Base-by-base conservation (phyloP, 2,329 filamentous ascomycete species). In the Thelonectria rubi region DNA sequence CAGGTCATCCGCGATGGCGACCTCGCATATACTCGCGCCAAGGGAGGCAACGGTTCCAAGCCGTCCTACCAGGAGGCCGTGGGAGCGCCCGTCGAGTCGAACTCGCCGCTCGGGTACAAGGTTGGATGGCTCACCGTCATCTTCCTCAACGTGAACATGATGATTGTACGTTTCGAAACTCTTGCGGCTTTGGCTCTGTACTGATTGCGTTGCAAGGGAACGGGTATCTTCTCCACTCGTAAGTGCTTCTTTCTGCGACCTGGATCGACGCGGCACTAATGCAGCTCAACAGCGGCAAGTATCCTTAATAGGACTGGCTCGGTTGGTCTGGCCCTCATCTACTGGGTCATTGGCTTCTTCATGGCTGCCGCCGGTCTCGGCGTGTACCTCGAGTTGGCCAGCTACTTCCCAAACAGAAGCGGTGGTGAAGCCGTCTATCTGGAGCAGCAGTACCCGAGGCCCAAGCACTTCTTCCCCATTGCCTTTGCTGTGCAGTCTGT, bases 351-450 rank as follows among this genome's bases (percentile, higher is more conserved):
- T 14, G 88, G 88, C 4, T 84, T 85, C 58, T 54, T 89, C 49
- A 84, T 88, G 55, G 82, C 86, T 0, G 71, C 80, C 1, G 80
- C 84, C 4, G 82, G 82, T 5, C 79, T 89, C 10, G 75, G 80
- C 0, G 82, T 88, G 0, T 90, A 90, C 65, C 82, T 90, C 20
- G 88, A 91, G 68, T 84, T 85, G 15, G 83, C 87, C 0, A 80
- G 85, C 1, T 90, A 87, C 66, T 91, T 90, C 62, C 88, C 88
- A 2, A 90, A 84, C 70, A 83, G 88, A 17, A 89, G 85, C 5
- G 88, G 88, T 0, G 82, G 83, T 1, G 87, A 91, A 69, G 87
- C 88, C 0, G 88, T 88, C 0, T 91, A 90, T 65, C 80, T 91
- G 1, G 88, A 91, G 68, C 88, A 91, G 71, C 85, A 87, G 0